Evolutionary conservation across 805 yeast species (phyloP), one percentile per base, ranked within the genome.

Genomic region (Tetrapisispora phaffii): DNA sequence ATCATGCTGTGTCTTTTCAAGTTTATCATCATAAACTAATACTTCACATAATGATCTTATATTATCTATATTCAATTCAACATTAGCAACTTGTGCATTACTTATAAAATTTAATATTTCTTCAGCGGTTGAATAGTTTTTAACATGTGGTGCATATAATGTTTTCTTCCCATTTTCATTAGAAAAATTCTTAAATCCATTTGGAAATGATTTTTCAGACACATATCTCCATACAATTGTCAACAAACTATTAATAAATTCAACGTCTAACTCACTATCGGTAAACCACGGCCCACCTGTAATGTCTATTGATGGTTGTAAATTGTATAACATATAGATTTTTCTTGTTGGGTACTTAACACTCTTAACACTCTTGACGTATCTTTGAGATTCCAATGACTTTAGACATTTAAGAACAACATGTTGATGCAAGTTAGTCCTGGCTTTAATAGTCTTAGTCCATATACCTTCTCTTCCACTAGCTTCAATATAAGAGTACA

Each of bases 221-320:
- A 86, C 80, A 63, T 70, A 90, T 53, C 93, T 73, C 96, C 97
- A 93, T 7, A 89, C 79, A 36, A 89, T 89, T 19, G 86, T 79
- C 52, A 86, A 64, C 45, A 93, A 67, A 40, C 87, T 79, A 52
- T 86, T 90, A 47, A 93, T 89, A 57, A 93, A 93, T 63, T 90
- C 97, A 2, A 87, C 80, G 60, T 93, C 98, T 46, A 93, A 72
- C 64, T 93, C 97, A 31, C 89, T 80, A 60, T 93, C 98, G 0
- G 97, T 88, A 60, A 89, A 93, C 98, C 98, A 93, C 4, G 97
- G 97, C 5, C 98, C 98, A 51, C 98, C 98, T 0, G 97, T 93
- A 33, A 93, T 93, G 53, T 90, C 97, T 28, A 86, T 81, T 3
- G 95, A 83, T 5, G 98, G 98, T 60, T 88, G 96, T 52, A 93